Conservation (phyloP, 345 rosid species). For the Aquilaria malaccensis region DNA sequence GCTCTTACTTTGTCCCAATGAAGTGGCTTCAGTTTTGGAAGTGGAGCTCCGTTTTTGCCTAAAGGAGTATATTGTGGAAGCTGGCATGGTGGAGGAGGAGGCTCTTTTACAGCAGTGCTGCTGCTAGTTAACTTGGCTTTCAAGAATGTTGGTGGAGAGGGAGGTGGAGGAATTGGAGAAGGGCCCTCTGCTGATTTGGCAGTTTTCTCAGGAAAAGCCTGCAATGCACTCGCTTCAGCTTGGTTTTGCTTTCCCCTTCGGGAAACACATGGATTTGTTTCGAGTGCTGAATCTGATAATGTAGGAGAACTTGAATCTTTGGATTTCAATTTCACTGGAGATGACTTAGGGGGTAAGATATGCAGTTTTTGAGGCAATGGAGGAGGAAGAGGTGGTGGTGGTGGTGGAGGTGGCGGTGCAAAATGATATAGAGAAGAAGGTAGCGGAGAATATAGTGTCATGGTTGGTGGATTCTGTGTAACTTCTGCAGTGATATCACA, state of each 20-base stretch:
- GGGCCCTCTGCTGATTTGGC: slow-evolving; percentile 16
- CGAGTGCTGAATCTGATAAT: slow-evolving; percentile 21
- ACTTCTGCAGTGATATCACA: slow-evolving; percentile 26
- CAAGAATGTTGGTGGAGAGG: slow-evolving; percentile 51
- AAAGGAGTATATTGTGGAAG: slow-evolving; percentile 30
- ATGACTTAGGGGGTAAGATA: slow-evolving; percentile 2
- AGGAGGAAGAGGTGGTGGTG: slow-evolving; percentile 38
- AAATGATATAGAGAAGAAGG: slow-evolving; percentile 15
- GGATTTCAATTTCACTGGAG: slow-evolving; percentile 12
- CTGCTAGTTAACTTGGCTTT: slow-evolving; percentile 12
- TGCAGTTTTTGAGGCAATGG: slow-evolving; percentile 17
- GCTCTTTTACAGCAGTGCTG: slow-evolving; percentile 30
- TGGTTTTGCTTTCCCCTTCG: slow-evolving; percentile 21
- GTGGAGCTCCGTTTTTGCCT: slow-evolving; percentile 71
- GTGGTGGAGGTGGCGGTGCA: slow-evolving; percentile 28
- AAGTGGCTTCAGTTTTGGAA: slow-evolving; percentile 92
- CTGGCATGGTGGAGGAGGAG: slow-evolving; percentile 68
- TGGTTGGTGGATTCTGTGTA: slow-evolving; percentile 16
- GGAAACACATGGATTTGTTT: slow-evolving; percentile 20
- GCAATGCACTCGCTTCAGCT: slow-evolving; percentile 9
- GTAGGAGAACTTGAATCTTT: slow-evolving; percentile 25
- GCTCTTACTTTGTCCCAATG: slow-evolving; percentile 99
- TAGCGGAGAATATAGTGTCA: slow-evolving; percentile 16
- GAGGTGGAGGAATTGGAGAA: slow-evolving; percentile 46
- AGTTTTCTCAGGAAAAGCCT: slow-evolving; percentile 19